phyloP scores from a whole-genome alignment of 257 asterid species.

The Fraxinus anomala region DNA sequence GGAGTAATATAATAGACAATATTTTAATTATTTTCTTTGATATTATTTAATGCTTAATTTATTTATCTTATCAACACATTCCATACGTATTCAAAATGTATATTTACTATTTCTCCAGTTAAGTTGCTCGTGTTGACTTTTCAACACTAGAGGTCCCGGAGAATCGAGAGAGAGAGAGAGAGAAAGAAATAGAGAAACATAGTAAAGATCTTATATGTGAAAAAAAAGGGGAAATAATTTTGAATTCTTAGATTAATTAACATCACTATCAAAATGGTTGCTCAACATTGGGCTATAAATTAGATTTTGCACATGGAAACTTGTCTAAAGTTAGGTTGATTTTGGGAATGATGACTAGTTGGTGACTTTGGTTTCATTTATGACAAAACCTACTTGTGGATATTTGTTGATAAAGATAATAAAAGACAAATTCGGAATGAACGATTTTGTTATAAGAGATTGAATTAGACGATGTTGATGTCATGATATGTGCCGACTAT shows the following conservation, averaged over 20 bases:
- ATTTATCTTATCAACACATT: too few species aligned
- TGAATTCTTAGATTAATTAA: neutral
- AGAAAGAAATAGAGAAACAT: neutral
- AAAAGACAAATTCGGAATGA: too few species aligned
- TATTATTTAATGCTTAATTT: too few species aligned
- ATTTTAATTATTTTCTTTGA: too few species aligned
- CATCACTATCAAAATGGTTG: conserved; percentile 29
- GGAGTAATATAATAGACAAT: too few species aligned
- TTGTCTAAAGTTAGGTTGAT: conserved; percentile 30
- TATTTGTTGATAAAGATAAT: conserved; percentile 18
- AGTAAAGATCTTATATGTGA: neutral
- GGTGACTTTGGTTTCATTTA: conserved; percentile 40
- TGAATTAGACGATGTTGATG: neutral
- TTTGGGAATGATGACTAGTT: conserved; percentile 51
- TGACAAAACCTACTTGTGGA: conserved; percentile 28
- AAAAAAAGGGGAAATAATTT: conserved; percentile 2
- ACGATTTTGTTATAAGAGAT: neutral
- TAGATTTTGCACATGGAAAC: conserved; percentile 28
- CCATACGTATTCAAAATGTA: neutral
- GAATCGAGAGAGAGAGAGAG: neutral
- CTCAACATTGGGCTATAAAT: conserved; percentile 18
- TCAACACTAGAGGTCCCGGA: neutral
- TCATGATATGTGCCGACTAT: too few species aligned
- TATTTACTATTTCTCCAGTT: neutral
- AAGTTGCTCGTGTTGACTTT: neutral